Base-by-base conservation (phyloP, 1,284 basidiomycete genomes). In the Ustilago loliicola region DNA sequence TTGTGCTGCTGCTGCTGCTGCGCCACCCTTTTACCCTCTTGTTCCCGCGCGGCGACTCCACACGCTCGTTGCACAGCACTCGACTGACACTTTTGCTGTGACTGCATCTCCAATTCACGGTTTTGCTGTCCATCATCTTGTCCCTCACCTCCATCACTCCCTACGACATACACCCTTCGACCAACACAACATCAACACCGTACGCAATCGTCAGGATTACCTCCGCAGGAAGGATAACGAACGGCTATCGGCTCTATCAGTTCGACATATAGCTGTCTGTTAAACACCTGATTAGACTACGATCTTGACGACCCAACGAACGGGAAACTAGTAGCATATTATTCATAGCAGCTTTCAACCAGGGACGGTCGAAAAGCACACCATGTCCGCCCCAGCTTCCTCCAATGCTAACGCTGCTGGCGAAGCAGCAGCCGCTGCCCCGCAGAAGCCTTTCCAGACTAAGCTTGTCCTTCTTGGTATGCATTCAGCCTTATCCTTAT, bases 361-460 rank as follows among this genome's bases (percentile, higher is more conserved):
- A 25, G 21, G 17, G 11, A 3, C 25, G 27, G 13, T 17, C 11
- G 48, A 29, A 27, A 6, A 10, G 23, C 23, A 50, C 25, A 50
- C n/a, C 23, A 77, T 77, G 74, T 77, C 74, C 19, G 57, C 70
- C 29, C 70, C 61, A 17, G 52, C 61, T 29, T 38, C 64, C 40
- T 5, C 60, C 58, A 57, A 63, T 52, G 55, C 25, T 21, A 62
- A 62, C 34, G 48, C 56, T 45, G 58, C 36, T n/a, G 68, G 58
- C 11, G 68, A 53, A 30, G 72, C 45, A 36, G 61, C 72, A 27
- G 36, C 64, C n/a, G 62, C 80, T 23, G 63, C 79, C 9, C 69
- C 82, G 29, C 79, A 81, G 52, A 81, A 81, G 57, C 84, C 84
- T n/a, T 84, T 83, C 58, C 85, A 85, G 77, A 84, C 84, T 38